Conservation (phyloP, 2,329 filamentous ascomycete species). For the Orbilia brochopaga region DNA sequence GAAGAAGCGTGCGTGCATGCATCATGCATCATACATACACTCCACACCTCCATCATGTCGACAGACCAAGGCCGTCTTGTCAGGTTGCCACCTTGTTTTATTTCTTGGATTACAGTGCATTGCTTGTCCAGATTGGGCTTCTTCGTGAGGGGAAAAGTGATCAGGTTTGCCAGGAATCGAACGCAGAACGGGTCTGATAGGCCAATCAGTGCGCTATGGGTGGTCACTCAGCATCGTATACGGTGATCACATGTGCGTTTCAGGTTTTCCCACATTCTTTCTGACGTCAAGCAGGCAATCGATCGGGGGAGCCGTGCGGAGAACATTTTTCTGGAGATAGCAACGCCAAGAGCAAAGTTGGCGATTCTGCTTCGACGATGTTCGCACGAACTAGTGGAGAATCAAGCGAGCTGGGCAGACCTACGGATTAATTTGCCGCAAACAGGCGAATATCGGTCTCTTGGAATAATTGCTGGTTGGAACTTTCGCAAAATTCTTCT, state of each 20-base stretch:
- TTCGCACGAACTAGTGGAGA: too few species aligned
- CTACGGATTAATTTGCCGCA: not conserved
- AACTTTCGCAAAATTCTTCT: too few species aligned
- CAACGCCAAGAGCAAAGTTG: too few species aligned
- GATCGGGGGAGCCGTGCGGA: too few species aligned
- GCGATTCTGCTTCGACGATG: too few species aligned
- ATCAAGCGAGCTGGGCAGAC: not conserved
- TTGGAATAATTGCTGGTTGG: not conserved
- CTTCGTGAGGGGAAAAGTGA: not conserved
- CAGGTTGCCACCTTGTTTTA: not conserved
- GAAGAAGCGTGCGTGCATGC: conserved; percentile 1
- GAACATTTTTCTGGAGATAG: too few species aligned
- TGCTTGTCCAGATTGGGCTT: not conserved
- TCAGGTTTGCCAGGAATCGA: not conserved
- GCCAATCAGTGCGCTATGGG: not conserved
- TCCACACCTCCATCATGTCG: too few species aligned
- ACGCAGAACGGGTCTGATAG: not conserved
- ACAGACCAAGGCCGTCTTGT: too few species aligned
- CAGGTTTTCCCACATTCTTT: not conserved
- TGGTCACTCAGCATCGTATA: not conserved
- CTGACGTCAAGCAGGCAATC: not conserved
- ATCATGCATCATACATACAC: not conserved
- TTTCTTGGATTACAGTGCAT: not conserved
- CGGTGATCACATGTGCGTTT: conserved; percentile 2
- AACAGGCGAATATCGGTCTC: not conserved